These are phyloP conservation scores for Yamadazyma dushanensis DNA, from an alignment of 1,139 yeast genomes.

Conservation along the genomic window DNA sequence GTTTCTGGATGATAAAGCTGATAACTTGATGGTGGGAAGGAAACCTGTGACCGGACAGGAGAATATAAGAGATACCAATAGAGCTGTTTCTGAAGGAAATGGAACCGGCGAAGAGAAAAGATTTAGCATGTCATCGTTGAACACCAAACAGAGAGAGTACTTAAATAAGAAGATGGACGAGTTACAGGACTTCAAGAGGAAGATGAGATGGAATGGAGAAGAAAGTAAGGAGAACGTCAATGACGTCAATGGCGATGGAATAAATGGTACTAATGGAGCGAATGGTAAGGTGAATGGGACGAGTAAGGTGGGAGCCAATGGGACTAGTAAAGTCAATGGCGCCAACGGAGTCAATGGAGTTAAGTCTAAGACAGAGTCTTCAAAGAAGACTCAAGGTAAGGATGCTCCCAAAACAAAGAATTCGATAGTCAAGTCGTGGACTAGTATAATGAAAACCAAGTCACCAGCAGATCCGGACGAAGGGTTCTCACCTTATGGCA, in stretches of 20 bases:
- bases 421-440: no score
- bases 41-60: not conserved
- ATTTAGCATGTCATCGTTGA: not conserved
- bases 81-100: no score
- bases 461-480: slow-evolving; percentile 13
- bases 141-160: slow-evolving; percentile 1
- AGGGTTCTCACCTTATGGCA: slow-evolving; percentile 41
- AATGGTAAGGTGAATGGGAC: not conserved
- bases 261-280: no score
- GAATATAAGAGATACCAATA: not conserved
- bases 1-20: not conserved
- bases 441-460: not conserved
- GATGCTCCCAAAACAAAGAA: no score
- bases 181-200: not conserved
- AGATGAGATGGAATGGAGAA: not conserved
- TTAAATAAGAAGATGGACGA: slow-evolving; percentile 1
- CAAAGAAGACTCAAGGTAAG: no score
- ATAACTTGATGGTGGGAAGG: not conserved
- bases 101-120: not conserved
- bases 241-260: no score
- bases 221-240: slow-evolving; percentile 1
- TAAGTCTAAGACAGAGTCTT: no score
- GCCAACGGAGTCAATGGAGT: not conserved
- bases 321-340: not conserved
- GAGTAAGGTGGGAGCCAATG: not conserved